Evolutionary conservation across 2,329 filamentous ascomycete species (phyloP).

Genomic region (Ophiostoma pallidulum): DNA sequence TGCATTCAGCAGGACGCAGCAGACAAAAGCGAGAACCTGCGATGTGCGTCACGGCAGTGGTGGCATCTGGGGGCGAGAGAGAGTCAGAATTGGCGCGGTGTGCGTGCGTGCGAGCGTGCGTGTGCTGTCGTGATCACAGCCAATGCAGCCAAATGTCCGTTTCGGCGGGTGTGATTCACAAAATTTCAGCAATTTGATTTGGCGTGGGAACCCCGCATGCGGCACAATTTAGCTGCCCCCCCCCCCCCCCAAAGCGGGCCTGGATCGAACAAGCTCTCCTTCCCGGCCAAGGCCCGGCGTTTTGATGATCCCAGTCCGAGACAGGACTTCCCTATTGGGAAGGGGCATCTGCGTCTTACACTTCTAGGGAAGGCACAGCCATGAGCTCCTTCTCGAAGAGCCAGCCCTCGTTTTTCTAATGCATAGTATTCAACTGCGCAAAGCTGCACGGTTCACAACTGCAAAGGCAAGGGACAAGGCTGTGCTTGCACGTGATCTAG

Average conservation of each 20-base stretch:
- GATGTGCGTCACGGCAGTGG: constrained; percentile 10
- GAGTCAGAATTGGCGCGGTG: background rate
- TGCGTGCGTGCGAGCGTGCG: background rate
- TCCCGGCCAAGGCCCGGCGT: background rate
- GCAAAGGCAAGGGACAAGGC: too few relatives aligned
- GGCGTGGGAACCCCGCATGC: constrained; percentile 4
- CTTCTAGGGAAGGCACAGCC: background rate
- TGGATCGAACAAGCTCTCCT: too few relatives aligned
- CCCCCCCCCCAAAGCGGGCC: background rate
- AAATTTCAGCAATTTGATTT: background rate
- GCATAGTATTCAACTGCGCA: too few relatives aligned
- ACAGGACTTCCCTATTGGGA: constrained; percentile 2
- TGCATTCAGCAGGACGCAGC: constrained; percentile 13
- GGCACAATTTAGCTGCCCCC: constrained; percentile 7
- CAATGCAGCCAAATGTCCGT: too few relatives aligned
- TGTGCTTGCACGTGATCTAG: too few relatives aligned
- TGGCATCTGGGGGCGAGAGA: too few relatives aligned
- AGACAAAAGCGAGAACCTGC: background rate
- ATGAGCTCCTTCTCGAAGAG: too few relatives aligned
- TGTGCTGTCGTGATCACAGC: too few relatives aligned
- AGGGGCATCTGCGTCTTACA: constrained; percentile 2
- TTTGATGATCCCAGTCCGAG: constrained; percentile 8
- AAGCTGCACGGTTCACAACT: too few relatives aligned
- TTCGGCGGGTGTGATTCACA: too few relatives aligned
- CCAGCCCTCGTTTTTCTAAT: too few relatives aligned